Evolutionary conservation across 129 eudicot species (phyloP), one percentile per base, ranked within the genome.

Genomic region (Dittrichia graveolens): DNA sequence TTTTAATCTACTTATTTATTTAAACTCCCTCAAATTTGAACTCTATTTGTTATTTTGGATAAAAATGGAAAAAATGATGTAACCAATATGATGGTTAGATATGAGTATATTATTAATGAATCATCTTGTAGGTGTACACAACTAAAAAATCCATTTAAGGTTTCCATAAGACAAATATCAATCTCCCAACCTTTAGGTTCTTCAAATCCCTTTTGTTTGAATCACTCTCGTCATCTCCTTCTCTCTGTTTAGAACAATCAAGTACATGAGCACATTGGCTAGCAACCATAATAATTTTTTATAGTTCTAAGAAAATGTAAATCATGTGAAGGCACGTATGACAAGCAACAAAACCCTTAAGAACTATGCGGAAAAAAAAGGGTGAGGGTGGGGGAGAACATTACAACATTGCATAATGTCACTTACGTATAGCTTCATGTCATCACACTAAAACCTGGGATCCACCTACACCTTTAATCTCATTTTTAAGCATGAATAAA

Each of bases 181-280:
- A 15, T 52, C 16, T 11, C 44, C 48, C 15, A 72, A 79, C 83
- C 79, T 79, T 79, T 66, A 24, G 79, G 57, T 65, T 79, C 83
- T 79, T 79, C 18, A 2, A 16, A 56, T 65, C 64, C 24, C 79
- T 68, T 73, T 16, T 31, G 39, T 73, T 15, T 24, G 70, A 45
- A 38, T 65, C 79, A 5, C 54, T 13, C 47, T 65, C 78, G 9
- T 19, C 64, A 40, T 55, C 74, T 46, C 58, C 83, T 72, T 72
- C 83, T 55, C 74, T 56, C 83, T 72, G 83, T 79, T 24, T 2
- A 35, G 37, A 50, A 47, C 16, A 41, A 75, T 15, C 18, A 67
- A 18, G 18, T 67, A 43, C 56, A 42, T 63, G 39, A 74, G 45
- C 31, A 49, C 15, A 54, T 8, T 34, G 34, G 52, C 8, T 41